Percentiles rank a stretch among this genome's conserved stretches.
These are phyloP conservation scores for Mycena alexandri DNA, from an alignment of 768 basidiomycete species.

Conservation along the genomic window DNA sequence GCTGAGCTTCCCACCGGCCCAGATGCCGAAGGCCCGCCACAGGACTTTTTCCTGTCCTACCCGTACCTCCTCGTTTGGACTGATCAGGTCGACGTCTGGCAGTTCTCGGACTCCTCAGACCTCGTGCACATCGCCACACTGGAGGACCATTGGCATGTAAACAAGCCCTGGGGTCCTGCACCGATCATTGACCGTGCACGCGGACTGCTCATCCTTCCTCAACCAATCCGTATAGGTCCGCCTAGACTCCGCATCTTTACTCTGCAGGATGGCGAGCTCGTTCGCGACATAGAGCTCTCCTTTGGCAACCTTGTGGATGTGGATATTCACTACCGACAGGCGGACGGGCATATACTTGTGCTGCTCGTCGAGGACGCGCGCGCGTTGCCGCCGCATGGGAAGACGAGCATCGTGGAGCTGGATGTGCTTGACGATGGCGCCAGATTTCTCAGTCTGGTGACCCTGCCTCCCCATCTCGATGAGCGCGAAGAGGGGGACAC, in stretches of 20 bases:
- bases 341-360: conserved; percentile 25
- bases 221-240: conserved; percentile 18
- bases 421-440: background rate
- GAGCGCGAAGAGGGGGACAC: conserved; percentile 23
- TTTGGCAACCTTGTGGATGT: conserved; percentile 5
- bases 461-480: conserved; percentile 17
- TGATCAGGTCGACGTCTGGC: conserved; percentile 31
- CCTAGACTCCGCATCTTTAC: conserved; percentile 23
- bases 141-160: conserved; percentile 8
- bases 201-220: conserved; percentile 25
- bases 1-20: conserved; percentile 21
- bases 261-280: conserved; percentile 18
- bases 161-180: conserved; percentile 10
- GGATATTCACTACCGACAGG: conserved; percentile 24
- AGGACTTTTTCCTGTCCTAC: conserved; percentile 28
- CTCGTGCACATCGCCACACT: conserved; percentile 21
- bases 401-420: conserved; percentile 24
- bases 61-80: conserved; percentile 29
- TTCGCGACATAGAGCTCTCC: conserved; percentile 23
- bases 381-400: conserved; percentile 13
- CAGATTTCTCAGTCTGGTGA: conserved; percentile 3
- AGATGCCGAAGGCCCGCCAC: conserved; percentile 25
- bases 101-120: conserved; percentile 16
- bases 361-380: conserved; percentile 15
- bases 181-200: conserved; percentile 26